Percentiles rank a stretch among this genome's conserved stretches.
Conservation (phyloP, 129 eudicot species). For the Erigeron canadensis region DNA sequence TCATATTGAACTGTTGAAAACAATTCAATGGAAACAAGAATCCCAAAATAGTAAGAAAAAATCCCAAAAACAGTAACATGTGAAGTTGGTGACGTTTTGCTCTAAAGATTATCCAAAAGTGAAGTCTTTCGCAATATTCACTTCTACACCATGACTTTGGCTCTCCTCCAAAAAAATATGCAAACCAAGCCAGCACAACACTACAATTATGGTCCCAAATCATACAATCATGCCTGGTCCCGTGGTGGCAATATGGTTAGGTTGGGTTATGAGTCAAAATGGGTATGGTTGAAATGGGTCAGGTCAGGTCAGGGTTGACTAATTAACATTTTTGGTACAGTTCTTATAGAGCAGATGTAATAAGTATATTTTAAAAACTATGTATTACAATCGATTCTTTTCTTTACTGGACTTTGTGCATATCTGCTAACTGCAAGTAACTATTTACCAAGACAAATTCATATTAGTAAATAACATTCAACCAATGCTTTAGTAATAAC, state of each 20-base stretch:
- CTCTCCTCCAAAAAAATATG: slow-evolving; percentile 96
- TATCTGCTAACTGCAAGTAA: too few relatives aligned
- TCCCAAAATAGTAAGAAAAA: neutral
- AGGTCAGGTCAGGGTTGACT: too few relatives aligned
- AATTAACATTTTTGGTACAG: too few relatives aligned
- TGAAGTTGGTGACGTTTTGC: slow-evolving; percentile 74
- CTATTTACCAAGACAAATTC: too few relatives aligned
- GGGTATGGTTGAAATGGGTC: neutral
- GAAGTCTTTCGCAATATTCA: slow-evolving; percentile 93
- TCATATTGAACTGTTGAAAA: neutral
- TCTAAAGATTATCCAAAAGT: slow-evolving; percentile 79
- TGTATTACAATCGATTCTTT: too few relatives aligned
- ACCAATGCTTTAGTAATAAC: too few relatives aligned
- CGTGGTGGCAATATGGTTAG: neutral
- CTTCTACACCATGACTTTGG: slow-evolving; percentile 88
- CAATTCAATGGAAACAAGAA: neutral
- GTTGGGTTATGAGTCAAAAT: neutral
- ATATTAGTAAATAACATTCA: too few relatives aligned
- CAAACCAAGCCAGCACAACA: slow-evolving; percentile 79
- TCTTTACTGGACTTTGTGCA: too few relatives aligned
- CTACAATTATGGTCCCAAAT: neutral
- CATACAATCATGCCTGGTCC: neutral
- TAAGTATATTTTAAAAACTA: too few relatives aligned
- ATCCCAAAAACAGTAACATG: slow-evolving; percentile 94
- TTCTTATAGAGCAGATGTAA: too few relatives aligned